Percentiles rank a stretch among this genome's conserved stretches.
Evolutionary conservation across 2,329 filamentous ascomycete species (phyloP).

Genomic region (Lachnellula cervina): DNA sequence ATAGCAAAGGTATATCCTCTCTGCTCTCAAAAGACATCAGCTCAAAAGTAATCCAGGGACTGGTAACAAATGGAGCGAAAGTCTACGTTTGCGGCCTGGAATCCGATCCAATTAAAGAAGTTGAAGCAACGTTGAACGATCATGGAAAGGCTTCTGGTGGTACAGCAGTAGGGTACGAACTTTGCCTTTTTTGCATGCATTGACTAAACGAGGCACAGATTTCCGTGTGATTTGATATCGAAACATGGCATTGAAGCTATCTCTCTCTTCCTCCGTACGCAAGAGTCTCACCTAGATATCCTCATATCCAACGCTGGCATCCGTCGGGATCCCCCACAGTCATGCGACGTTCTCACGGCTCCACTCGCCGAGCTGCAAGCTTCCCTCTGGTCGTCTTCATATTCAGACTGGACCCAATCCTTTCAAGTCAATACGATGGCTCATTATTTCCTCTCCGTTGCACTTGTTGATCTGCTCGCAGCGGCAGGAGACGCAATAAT

Average conservation of each 20-base stretch:
- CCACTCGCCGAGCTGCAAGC: slow-evolving; percentile 39
- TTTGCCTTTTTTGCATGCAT: neutral
- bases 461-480: slow-evolving; percentile 40
- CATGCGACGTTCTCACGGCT: slow-evolving; percentile 42
- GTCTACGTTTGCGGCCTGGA: slow-evolving; percentile 40
- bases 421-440: slow-evolving; percentile 46
- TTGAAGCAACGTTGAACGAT: slow-evolving; percentile 36
- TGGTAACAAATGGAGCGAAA: slow-evolving; percentile 42
- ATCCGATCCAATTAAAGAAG: slow-evolving; percentile 37
- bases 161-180: slow-evolving; percentile 34
- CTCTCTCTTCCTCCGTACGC: slow-evolving; percentile 29
- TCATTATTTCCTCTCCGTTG: slow-evolving; percentile 45
- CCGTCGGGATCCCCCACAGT: slow-evolving; percentile 38
- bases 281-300: slow-evolving; percentile 41
- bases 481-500: slow-evolving; percentile 34
- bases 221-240: slow-evolving; percentile 36
- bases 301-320: slow-evolving; percentile 47
- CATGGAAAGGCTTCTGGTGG: slow-evolving; percentile 36
- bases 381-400: slow-evolving; percentile 41
- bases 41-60: slow-evolving; percentile 30
- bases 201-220: slow-evolving; percentile 16
- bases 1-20: slow-evolving; percentile 36
- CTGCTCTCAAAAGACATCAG: neutral
- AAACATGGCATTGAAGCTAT: slow-evolving; percentile 38
- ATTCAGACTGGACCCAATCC: slow-evolving; percentile 40